These are phyloP conservation scores for Aspergillus sergii DNA, from an alignment of 2,329 filamentous ascomycete genomes.

Conservation along the genomic window DNA sequence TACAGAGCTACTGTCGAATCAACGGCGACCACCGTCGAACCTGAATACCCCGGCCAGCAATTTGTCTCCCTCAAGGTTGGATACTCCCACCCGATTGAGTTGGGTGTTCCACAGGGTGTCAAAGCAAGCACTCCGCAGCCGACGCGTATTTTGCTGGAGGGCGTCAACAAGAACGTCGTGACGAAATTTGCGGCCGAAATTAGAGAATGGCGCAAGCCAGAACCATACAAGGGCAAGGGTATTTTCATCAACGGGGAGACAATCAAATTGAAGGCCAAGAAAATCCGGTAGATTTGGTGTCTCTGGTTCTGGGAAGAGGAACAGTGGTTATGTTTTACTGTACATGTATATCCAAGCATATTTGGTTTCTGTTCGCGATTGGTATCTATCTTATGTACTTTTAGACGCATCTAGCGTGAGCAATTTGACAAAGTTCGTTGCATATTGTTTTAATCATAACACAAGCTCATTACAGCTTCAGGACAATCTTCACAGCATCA, in stretches of 20 bases:
- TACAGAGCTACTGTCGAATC: constrained; percentile 88
- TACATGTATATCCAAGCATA: constrained; percentile 31
- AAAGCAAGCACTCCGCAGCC: constrained; percentile 87
- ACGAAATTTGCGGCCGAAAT: constrained; percentile 92
- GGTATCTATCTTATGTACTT: constrained; percentile 40
- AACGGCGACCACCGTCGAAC: constrained; percentile 65
- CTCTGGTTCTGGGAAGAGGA: constrained; percentile 30
- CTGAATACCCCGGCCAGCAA: constrained; percentile 77
- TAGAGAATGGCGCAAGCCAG: constrained; percentile 82
- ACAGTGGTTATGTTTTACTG: constrained; percentile 26
- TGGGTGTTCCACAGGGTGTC: constrained; percentile 79
- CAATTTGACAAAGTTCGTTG: constrained; percentile 20
- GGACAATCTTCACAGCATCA: constrained; percentile 77
- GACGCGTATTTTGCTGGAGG: constrained; percentile 87
- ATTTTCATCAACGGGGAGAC: constrained; percentile 98
- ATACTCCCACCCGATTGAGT: constrained; percentile 92
- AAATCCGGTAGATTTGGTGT: constrained; percentile 71
- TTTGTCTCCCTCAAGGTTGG: constrained; percentile 94
- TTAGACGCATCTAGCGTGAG: constrained; percentile 34
- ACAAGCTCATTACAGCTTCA: constrained; percentile 48
- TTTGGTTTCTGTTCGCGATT: constrained; percentile 27
- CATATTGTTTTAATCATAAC: constrained; percentile 16
- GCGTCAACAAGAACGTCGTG: constrained; percentile 80
- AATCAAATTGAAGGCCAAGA: constrained; percentile 97
- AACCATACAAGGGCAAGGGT: constrained; percentile 99